Evolutionary conservation across 306 rosid genomes (phyloP).

Genomic region (Prunus kanzakura): DNA sequence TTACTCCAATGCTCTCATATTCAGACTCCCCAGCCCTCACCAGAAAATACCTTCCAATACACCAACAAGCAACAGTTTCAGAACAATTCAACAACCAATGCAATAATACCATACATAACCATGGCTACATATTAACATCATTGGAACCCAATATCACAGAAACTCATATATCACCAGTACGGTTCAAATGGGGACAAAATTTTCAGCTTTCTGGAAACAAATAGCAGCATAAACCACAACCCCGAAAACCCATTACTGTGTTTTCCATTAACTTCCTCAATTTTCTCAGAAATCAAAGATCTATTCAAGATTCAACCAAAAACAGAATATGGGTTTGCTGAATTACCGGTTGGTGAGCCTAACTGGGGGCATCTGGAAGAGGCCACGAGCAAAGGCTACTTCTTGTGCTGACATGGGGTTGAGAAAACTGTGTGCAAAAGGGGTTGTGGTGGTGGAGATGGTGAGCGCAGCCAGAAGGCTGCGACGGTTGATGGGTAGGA

Average conservation of each 20-base stretch:
- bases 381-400: conserved; percentile 38
- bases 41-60: conserved; percentile 64
- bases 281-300: not conserved
- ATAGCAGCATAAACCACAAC: not conserved
- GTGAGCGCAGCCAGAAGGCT: conserved; percentile 23
- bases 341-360: conserved; percentile 42
- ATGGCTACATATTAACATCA: not conserved
- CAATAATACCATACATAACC: not conserved
- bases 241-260: not conserved
- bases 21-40: conserved; percentile 96
- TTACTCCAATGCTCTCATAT: conserved; percentile 73
- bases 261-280: not conserved
- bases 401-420: conserved; percentile 5
- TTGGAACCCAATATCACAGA: not conserved
- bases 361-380: conserved; percentile 48
- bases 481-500: conserved; percentile 32
- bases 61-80: conserved; percentile 4
- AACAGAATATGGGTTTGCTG: not conserved
- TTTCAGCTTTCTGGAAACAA: not conserved
- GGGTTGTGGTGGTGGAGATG: conserved; percentile 19
- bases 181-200: not conserved
- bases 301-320: not conserved
- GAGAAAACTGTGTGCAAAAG: conserved; percentile 12
- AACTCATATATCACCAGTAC: not conserved
- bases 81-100: not conserved